Conservation (phyloP, 2,329 filamentous ascomycete genomes). For the Trichoderma hamatum region DNA sequence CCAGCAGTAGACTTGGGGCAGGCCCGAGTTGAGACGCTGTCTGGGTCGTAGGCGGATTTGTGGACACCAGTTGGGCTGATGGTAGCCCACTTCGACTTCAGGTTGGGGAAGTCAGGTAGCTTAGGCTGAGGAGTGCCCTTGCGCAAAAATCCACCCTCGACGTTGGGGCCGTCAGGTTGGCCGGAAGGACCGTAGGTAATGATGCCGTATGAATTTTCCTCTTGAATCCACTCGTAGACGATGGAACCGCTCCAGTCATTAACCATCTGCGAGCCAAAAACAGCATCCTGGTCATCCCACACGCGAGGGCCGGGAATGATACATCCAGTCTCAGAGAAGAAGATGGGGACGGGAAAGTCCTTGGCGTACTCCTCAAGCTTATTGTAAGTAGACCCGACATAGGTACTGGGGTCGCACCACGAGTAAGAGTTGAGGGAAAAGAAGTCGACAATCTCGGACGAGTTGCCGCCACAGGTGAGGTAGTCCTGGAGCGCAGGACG, state of each 20-base stretch:
- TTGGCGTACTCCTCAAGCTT: conserved; percentile 67
- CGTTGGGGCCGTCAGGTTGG: conserved; percentile 55
- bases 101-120: conserved; percentile 75
- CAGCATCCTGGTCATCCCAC: conserved; percentile 74
- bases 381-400: conserved; percentile 68
- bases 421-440: conserved; percentile 86
- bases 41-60: conserved; percentile 65
- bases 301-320: conserved; percentile 64
- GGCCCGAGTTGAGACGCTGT: conserved; percentile 61
- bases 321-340: conserved; percentile 89
- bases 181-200: conserved; percentile 71
- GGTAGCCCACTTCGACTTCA: conserved; percentile 75
- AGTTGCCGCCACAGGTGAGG: conserved; percentile 74
- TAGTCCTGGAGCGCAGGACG: conserved; percentile 69
- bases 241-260: conserved; percentile 74
- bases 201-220: conserved; percentile 80
- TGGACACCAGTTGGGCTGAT: conserved; percentile 70
- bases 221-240: conserved; percentile 88
- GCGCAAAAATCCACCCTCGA: conserved; percentile 68
- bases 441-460: conserved; percentile 75
- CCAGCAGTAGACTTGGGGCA: conserved; percentile 72
- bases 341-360: conserved; percentile 79
- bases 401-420: conserved; percentile 68
- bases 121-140: conserved; percentile 74
- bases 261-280: conserved; percentile 75